Evolutionary conservation across 352 stramenopile species (phyloP).

Genomic region (Phytophthora brassicae): DNA sequence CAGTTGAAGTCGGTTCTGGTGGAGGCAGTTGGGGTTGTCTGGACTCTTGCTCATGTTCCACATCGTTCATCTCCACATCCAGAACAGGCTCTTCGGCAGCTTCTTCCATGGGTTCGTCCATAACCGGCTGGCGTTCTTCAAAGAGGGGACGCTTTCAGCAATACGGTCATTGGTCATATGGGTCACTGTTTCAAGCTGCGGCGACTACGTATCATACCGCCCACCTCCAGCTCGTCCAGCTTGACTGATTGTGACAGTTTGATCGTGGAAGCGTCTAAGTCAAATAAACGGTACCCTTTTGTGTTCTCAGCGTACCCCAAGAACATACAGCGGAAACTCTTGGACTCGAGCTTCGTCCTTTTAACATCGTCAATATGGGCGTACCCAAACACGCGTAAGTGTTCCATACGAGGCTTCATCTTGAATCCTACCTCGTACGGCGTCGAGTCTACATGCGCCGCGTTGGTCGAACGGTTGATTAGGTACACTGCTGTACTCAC

Average conservation of each 20-base stretch:
- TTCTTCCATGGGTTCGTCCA: background rate
- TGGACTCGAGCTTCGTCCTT: slow-evolving; percentile 27
- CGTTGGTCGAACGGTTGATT: slow-evolving; percentile 22
- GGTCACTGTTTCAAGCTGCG: too few relatives aligned
- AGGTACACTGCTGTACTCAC: slow-evolving; percentile 32
- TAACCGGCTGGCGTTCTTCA: too few relatives aligned
- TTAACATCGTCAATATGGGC: slow-evolving; percentile 29
- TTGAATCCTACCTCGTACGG: slow-evolving; percentile 27
- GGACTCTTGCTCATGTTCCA: background rate
- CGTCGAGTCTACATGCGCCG: background rate
- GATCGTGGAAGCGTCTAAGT: slow-evolving; percentile 15
- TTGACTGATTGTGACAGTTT: slow-evolving; percentile 12
- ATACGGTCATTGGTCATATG: too few relatives aligned
- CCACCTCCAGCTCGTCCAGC: slow-evolving; percentile 23
- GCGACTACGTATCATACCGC: too few relatives aligned
- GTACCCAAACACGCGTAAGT: slow-evolving; percentile 30
- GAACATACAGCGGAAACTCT: slow-evolving; percentile 31
- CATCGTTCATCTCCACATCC: background rate
- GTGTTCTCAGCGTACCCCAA: slow-evolving; percentile 18
- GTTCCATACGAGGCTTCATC: background rate
- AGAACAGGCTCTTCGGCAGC: background rate
- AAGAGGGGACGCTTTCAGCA: too few relatives aligned
- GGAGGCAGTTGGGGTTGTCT: background rate
- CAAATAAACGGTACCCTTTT: slow-evolving; percentile 24
- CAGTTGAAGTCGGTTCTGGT: background rate